Percentiles rank a stretch among this genome's conserved stretches.
These are phyloP conservation scores for Lecanicillium sp. DNA, from an alignment of 2,329 filamentous ascomycete species.

Conservation along the genomic window DNA sequence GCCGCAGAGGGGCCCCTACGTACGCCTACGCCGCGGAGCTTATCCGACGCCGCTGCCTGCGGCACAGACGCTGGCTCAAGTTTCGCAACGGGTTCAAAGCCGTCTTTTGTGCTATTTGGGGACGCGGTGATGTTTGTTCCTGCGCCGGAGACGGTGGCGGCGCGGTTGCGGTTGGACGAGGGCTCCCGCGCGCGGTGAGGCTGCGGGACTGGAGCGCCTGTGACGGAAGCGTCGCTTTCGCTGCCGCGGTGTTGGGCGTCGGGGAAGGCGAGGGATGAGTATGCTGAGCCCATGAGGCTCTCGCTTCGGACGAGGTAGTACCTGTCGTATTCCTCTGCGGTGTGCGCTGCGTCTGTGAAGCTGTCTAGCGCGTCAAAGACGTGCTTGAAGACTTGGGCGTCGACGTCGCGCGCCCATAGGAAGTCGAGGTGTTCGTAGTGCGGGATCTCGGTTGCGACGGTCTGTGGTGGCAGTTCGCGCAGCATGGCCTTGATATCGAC, in stretches of 20 bases:
- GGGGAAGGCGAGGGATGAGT: slow-evolving; percentile 13
- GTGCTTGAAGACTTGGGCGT: slow-evolving; percentile 78
- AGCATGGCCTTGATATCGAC: slow-evolving; percentile 93
- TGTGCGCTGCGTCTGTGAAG: slow-evolving; percentile 51
- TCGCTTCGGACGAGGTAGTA: slow-evolving; percentile 44
- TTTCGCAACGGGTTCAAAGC: neutral
- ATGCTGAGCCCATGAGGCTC: slow-evolving; percentile 35
- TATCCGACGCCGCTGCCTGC: neutral
- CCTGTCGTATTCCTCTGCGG: slow-evolving; percentile 50
- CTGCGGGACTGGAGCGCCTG: slow-evolving; percentile 8
- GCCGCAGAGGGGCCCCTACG: slow-evolving; percentile 4
- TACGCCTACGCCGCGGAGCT: slow-evolving; percentile 6
- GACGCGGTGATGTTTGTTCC: neutral
- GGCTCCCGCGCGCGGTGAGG: slow-evolving; percentile 22
- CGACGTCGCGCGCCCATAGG: slow-evolving; percentile 82
- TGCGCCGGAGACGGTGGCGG: slow-evolving; percentile 3
- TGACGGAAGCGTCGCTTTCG: slow-evolving; percentile 27
- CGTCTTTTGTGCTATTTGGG: neutral
- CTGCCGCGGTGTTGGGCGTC: slow-evolving; percentile 17
- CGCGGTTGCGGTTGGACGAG: slow-evolving; percentile 4
- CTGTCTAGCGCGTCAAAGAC: slow-evolving; percentile 82
- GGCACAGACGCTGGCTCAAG: neutral
- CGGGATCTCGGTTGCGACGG: slow-evolving; percentile 75
- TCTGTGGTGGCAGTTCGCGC: slow-evolving; percentile 75
- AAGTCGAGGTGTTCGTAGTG: slow-evolving; percentile 98